phyloP scores from a whole-genome alignment of 108 stramenopile species.

The Discostella stelligeroides region DNA sequence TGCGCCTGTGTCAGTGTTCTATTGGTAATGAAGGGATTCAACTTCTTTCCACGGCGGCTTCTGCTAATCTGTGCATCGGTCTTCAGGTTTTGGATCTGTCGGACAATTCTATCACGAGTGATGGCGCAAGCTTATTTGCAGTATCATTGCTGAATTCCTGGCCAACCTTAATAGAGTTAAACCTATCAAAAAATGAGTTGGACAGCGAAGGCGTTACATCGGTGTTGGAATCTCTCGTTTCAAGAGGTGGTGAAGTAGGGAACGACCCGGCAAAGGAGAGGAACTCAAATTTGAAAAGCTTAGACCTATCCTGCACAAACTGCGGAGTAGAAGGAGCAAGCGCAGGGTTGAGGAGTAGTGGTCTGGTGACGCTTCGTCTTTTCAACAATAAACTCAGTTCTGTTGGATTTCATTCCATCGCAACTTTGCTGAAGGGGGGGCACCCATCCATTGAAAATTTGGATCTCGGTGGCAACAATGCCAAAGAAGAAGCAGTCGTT shows the following conservation, averaged over 20 bases:
- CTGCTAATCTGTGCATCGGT: constrained; percentile 20
- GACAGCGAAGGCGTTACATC: constrained; percentile 38
- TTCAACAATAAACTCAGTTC: constrained; percentile 72
- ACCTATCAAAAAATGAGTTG: constrained; percentile 50
- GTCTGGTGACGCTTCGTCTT: constrained; percentile 53
- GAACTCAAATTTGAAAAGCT: constrained; percentile 31
- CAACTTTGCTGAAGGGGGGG: constrained; percentile 48
- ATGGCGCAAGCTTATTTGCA: constrained; percentile 38
- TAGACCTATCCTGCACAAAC: constrained; percentile 64
- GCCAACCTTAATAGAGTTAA: constrained; percentile 48
- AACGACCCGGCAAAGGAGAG: neutral
- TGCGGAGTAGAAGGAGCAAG: constrained; percentile 62
- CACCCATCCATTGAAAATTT: constrained; percentile 61
- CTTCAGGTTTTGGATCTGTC: constrained; percentile 53
- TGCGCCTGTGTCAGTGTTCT: constrained; percentile 43
- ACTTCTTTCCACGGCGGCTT: constrained; percentile 29
- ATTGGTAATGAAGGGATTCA: constrained; percentile 56
- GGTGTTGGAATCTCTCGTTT: constrained; percentile 21
- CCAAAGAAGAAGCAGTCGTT: constrained; percentile 57
- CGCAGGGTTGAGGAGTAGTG: constrained; percentile 37
- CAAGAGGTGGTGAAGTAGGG: constrained; percentile 3
- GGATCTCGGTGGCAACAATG: constrained; percentile 77
- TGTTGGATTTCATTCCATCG: constrained; percentile 56
- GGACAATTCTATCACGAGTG: constrained; percentile 45
- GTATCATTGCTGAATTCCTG: constrained; percentile 27